A percentile compares a stretch with the other conserved stretches of the same genome.
Evolutionary conservation across 2,329 filamentous ascomycete species (phyloP).

Genomic region (Esteya vermicola): DNA sequence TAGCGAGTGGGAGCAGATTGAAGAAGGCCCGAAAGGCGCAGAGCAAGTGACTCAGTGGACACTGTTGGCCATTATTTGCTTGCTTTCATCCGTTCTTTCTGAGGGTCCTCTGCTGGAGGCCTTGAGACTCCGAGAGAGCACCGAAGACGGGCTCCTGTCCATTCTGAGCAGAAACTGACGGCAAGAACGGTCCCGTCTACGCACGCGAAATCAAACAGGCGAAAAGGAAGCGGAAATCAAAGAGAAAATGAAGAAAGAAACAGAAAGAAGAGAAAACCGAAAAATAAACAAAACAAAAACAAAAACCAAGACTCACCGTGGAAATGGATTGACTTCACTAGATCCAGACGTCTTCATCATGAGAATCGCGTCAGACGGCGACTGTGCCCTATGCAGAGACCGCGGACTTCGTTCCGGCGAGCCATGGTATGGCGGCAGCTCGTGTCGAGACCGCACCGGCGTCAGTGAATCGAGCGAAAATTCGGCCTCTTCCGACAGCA

Average conservation of each 20-base stretch:
- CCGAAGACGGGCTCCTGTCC: too few species aligned
- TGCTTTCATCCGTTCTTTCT: too few species aligned
- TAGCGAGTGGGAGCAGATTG: background rate
- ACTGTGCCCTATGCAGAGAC: conserved; percentile 4
- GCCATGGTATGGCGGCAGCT: conserved; percentile 2
- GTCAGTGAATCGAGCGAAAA: conserved; percentile 12
- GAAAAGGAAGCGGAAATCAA: too few species aligned
- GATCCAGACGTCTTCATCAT: conserved; percentile 2
- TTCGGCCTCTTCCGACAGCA: conserved; percentile 5
- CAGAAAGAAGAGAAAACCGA: background rate
- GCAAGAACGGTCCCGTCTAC: background rate
- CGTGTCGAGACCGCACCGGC: conserved; percentile 8
- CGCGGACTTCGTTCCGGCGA: conserved; percentile 4
- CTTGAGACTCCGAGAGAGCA: too few species aligned
- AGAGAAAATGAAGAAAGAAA: background rate
- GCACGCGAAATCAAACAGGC: too few species aligned
- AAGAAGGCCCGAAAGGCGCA: background rate
- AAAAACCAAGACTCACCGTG: background rate
- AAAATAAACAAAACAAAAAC: background rate
- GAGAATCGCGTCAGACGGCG: conserved; percentile 10
- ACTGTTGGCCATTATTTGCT: background rate
- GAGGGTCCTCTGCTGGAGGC: too few species aligned
- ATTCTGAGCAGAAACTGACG: background rate
- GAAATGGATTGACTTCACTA: too few species aligned
- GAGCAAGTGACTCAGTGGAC: background rate